Base-by-base conservation (phyloP, 192 early-diverging fungal species). In the Linnemannia elongata region DNA sequence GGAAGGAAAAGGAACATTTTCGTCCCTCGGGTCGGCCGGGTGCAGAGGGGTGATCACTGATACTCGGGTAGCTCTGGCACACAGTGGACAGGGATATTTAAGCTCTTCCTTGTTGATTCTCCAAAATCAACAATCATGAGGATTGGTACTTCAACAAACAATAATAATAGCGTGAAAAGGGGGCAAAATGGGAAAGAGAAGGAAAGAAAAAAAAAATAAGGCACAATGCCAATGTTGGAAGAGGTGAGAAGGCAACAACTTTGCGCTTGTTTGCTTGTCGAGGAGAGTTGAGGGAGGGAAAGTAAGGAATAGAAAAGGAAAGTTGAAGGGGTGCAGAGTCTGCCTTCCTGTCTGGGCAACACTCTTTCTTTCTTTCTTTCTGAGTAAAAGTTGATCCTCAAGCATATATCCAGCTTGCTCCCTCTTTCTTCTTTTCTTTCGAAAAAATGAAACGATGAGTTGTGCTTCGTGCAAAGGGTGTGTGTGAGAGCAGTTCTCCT, bases 21-120 rank as follows among this genome's bases (percentile, higher is more conserved):
- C 60, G 60, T 35, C 27, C n/a, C 24, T 66, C 60, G 60, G 60
- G 60, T 66, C 60, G 60, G 60, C 60, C 60, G 60, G 60, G 60
- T 52, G 60, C 13, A 66, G n/a, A 8, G 12, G 27, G 12, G 12
- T 33, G 60, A 66, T 39, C 38, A 39, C 38, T 33, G 60, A 66
- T 66, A 39, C 60, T 66, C 60, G 60, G 60, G 30, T 57, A 66
- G 30, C 60, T 66, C 60, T 33, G 10, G 1, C 27, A 66, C 27
- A 60, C 7, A 2, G n/a, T 24, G 52, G 22, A 60, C 24, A 66
- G 5, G 15, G 18, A 18, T 52, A 52, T 52, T 52, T 33, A 66
- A 66, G 27, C 27, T 66, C 60, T 3, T 33, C 60, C n/a, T 66
- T 35, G 60, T 13, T 66, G 60, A 12, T 27, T 10, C n/a, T 8